Evolutionary conservation across 2,329 filamentous ascomycete species (phyloP), one percentile per base, ranked within the genome.

Genomic region (Aspergillus thermomutatus): DNA sequence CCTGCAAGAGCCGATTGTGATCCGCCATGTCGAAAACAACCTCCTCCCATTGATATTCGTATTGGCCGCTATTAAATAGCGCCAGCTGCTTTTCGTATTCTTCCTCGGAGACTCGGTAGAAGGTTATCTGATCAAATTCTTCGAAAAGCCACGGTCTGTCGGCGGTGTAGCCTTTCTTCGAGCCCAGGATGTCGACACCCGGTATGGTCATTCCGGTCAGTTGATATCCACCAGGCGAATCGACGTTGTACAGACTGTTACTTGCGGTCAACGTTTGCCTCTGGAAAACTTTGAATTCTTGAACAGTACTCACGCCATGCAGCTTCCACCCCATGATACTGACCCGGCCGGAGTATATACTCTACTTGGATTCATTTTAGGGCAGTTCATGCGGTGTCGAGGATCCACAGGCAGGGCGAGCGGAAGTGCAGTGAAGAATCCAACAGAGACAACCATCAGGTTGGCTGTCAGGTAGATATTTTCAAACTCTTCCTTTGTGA

Each of bases 301-400:
- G 37, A 21, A 6, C 9, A 48, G 37, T 4, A 59, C 68, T 59
- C 55, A 69, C 43, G 74, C 72, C 70, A 83, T 80, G 66, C 81
- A 83, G 2, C 73, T 77, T 3, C 83, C 83, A 7, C 81, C 83
- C 82, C 81, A 84, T 0, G 77, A 78, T 0, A 84, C 78, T 0
- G 80, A 81, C 2, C 83, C 83, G 55, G 80, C 82, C 0, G 82
- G 83, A 0, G 83, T 85, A 65, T 80, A 83, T 1, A 83, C 79
- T 14, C 82, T 76, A 14, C 76, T 80, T 0, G 83, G 83, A 54
- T 85, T 85, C 69, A 80, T 79, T 66, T 85, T 85, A 0, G 82
- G 82, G 28, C 77, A 80, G 4, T 75, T 77, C 65, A 85, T 77
- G 10, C 82, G 75, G 43, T 83, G 76, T 0, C 82, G 76, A 2